Conservation (phyloP, 2,329 filamentous ascomycete genomes). For the Neospermospora avenae region DNA sequence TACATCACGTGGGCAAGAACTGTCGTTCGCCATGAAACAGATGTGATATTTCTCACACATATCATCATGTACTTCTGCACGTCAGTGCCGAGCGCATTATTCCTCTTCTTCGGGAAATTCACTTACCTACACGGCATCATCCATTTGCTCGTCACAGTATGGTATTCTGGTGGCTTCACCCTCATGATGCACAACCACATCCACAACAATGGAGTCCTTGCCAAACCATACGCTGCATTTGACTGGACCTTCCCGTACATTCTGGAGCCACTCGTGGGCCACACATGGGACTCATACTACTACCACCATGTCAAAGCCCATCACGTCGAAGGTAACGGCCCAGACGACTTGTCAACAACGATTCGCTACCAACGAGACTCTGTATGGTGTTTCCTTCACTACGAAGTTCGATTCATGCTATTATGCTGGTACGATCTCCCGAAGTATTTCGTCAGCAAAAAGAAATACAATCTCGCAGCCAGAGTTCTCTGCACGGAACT, state of each 20-base stretch:
- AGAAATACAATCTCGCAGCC: conserved; percentile 51
- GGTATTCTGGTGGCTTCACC: conserved; percentile 71
- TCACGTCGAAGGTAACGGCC: conserved; percentile 78
- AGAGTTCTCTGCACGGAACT: conserved; percentile 62
- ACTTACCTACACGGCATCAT: conserved; percentile 63
- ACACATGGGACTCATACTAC: conserved; percentile 82
- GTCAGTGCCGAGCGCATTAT: conserved; percentile 64
- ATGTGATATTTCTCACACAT: conserved; percentile 77
- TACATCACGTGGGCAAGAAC: conserved; percentile 25
- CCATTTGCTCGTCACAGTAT: conserved; percentile 63
- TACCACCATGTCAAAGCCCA: conserved; percentile 87
- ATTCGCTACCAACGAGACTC: conserved; percentile 73
- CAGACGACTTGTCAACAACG: conserved; percentile 71
- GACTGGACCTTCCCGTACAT: conserved; percentile 71
- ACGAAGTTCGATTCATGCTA: conserved; percentile 70
- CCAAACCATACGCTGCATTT: conserved; percentile 50
- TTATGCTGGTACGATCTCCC: conserved; percentile 74
- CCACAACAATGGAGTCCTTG: conserved; percentile 68
- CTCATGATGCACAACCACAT: conserved; percentile 85
- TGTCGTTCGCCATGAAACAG: conserved; percentile 40
- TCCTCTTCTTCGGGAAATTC: conserved; percentile 60
- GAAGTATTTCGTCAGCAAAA: conserved; percentile 65
- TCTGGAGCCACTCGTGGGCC: conserved; percentile 72
- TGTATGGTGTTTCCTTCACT: conserved; percentile 62
- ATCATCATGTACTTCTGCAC: conserved; percentile 69